A percentile compares a stretch with the other conserved stretches of the same genome.
Evolutionary conservation across 2,329 filamentous ascomycete genomes (phyloP).

Genomic region (Hymenoscyphus salicellus): DNA sequence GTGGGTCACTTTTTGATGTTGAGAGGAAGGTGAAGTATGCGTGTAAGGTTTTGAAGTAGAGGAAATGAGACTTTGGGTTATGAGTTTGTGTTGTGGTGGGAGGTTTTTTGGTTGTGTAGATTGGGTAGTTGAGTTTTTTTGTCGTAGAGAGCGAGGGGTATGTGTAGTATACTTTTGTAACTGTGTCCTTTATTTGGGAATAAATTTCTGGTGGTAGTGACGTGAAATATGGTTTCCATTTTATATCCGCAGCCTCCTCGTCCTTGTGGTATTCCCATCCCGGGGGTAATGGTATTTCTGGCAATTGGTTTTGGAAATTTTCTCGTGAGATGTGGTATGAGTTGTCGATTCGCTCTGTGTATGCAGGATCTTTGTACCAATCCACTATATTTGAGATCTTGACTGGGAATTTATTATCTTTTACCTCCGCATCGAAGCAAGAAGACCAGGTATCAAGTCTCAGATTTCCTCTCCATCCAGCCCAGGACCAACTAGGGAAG

Average conservation of each 20-base stretch:
- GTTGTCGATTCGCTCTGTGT: background rate
- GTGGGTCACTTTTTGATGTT: background rate
- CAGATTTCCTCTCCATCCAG: background rate
- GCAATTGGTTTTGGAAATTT: background rate
- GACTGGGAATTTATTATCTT: background rate
- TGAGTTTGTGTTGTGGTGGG: background rate
- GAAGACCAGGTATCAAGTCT: background rate
- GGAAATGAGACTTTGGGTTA: background rate
- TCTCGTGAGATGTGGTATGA: background rate
- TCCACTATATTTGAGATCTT: background rate
- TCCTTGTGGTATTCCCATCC: background rate
- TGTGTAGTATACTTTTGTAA: background rate
- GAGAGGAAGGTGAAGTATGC: background rate
- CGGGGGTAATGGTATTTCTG: background rate
- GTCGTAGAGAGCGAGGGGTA: background rate
- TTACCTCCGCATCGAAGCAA: background rate
- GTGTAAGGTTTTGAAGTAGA: background rate
- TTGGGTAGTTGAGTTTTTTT: background rate
- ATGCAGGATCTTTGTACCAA: background rate
- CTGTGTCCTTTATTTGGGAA: too few species aligned
- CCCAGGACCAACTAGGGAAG: background rate
- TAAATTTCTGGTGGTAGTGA: too few species aligned
- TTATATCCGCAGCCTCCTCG: background rate
- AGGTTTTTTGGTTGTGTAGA: background rate
- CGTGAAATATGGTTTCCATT: too few species aligned